Conservation (phyloP, 495 filamentous ascomycete genomes). For the Aspergillus sparsus region DNA sequence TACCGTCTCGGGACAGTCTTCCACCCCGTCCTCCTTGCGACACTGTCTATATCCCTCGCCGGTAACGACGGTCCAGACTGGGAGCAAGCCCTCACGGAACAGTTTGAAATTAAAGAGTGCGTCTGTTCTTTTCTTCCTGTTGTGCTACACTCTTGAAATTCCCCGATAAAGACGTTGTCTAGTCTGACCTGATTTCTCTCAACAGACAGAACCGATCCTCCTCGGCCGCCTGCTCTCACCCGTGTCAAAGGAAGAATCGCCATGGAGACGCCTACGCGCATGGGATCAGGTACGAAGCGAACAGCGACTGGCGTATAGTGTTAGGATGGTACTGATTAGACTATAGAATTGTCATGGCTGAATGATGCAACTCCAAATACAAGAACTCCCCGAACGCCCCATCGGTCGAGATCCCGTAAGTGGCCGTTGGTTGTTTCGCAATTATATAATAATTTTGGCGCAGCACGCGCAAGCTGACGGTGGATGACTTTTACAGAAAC, state of each 20-base stretch:
- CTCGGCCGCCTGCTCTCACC: constrained; percentile 37
- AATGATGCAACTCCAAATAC: constrained; percentile 37
- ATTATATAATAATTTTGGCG: not conserved
- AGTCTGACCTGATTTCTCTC: constrained; percentile 14
- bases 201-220: constrained; percentile 31
- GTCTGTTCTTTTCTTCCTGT: constrained; percentile 11
- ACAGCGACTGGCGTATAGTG: not conserved
- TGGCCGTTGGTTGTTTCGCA: not conserved
- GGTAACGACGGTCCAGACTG: constrained; percentile 22
- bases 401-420: constrained; percentile 20
- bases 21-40: constrained; percentile 30
- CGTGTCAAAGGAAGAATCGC: constrained; percentile 40
- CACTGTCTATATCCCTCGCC: constrained; percentile 33
- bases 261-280: constrained; percentile 43
- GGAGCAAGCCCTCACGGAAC: constrained; percentile 25
- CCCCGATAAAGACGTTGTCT: not conserved
- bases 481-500: constrained; percentile 26
- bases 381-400: constrained; percentile 28
- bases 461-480: constrained; percentile 16
- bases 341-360: constrained; percentile 39
- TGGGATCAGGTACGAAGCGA: constrained; percentile 23
- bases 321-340: constrained; percentile 14
- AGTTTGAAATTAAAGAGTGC: constrained; percentile 29
- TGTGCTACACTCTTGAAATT: too few species aligned
- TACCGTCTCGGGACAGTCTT: constrained; percentile 29